Conservation (phyloP, 73 alveolate species). For the Paramecium caudatum region DNA sequence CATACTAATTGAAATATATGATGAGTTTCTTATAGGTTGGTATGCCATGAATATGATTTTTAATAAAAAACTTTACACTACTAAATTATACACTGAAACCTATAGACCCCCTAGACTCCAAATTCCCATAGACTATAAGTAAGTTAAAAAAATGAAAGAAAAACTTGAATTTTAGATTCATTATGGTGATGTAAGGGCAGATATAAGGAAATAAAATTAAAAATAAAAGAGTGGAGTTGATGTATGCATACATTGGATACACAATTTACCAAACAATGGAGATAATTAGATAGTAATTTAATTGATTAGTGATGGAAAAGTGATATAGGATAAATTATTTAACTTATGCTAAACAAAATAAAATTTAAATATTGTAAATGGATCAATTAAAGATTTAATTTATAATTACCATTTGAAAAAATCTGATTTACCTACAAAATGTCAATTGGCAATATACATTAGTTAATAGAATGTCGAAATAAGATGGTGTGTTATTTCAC, state of each 20-base stretch:
- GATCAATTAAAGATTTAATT: neutral
- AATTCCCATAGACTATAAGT: conserved; percentile 15
- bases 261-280: conserved; percentile 29
- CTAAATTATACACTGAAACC: conserved; percentile 39
- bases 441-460: neutral
- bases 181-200: conserved; percentile 6
- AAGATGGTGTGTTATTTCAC: conserved; percentile 37
- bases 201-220: neutral
- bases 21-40: conserved; percentile 26
- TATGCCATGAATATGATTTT: conserved; percentile 11
- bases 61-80: conserved; percentile 2
- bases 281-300: neutral
- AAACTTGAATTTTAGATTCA: conserved; percentile 20
- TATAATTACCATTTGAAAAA: conserved; percentile 1
- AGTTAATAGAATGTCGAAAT: neutral
- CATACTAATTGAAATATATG: conserved; percentile 7
- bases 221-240: neutral
- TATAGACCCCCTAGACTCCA: neutral
- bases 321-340: conserved; percentile 18
- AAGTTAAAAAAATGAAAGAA: neutral
- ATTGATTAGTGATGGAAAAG: neutral
- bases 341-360: neutral
- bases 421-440: neutral
- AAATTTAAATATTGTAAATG: neutral
- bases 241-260: neutral